Conservation (phyloP, 345 rosid genomes). For the Gossypium turneri region DNA sequence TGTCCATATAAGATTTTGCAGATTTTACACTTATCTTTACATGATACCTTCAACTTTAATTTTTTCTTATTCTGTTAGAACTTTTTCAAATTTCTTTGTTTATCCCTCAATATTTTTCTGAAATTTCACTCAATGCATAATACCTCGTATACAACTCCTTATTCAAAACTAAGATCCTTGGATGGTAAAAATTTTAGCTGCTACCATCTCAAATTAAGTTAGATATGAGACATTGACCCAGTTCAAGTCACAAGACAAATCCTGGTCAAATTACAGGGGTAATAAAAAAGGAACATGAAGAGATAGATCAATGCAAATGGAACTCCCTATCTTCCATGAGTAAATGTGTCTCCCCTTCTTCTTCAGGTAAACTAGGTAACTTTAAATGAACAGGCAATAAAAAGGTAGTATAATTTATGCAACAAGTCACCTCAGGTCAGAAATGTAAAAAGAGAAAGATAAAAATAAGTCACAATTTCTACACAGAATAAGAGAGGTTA, state of each 20-base stretch:
- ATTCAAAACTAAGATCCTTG: neutral
- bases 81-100: neutral
- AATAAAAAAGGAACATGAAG: neutral
- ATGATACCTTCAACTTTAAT: neutral
- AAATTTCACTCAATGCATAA: neutral
- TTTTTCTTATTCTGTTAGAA: neutral
- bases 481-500: conserved; percentile 10
- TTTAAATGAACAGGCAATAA: neutral
- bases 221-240: neutral
- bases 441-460: conserved; percentile 2
- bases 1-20: neutral
- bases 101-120: neutral
- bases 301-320: neutral
- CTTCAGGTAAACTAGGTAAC: neutral
- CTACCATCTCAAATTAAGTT: neutral
- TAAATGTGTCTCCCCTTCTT: neutral
- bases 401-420: neutral
- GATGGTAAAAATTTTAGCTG: neutral
- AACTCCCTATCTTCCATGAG: neutral
- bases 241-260: neutral
- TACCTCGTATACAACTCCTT: neutral
- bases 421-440: neutral
- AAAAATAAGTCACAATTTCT: neutral
- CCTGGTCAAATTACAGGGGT: neutral
- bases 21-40: conserved; percentile 1